These are phyloP conservation scores for Oryza coarctata DNA, from an alignment of 176 grass and related monocot species.

Conservation along the genomic window DNA sequence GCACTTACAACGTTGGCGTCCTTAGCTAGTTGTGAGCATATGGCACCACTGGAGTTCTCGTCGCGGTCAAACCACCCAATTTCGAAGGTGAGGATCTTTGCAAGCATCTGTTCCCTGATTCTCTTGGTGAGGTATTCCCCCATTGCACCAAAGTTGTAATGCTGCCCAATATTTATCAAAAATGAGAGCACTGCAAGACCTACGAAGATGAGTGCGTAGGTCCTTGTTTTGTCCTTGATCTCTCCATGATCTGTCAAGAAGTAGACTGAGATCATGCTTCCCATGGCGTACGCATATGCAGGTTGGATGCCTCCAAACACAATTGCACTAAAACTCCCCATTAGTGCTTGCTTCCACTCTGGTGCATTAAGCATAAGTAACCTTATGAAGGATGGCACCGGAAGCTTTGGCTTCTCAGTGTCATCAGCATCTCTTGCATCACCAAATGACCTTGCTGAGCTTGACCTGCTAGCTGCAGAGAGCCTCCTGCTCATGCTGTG, in stretches of 20 bases:
- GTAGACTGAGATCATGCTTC: constrained; percentile 90
- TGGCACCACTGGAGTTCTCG: constrained; percentile 91
- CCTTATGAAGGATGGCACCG: constrained; percentile 77
- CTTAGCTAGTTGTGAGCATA: constrained; percentile 94
- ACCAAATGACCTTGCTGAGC: constrained; percentile 62
- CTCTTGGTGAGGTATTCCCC: constrained; percentile 98
- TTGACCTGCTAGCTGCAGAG: constrained; percentile 73
- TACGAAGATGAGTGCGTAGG: constrained; percentile 76
- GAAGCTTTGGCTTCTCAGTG: constrained; percentile 36
- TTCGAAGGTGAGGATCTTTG: constrained; percentile 92
- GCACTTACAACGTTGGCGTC: constrained; percentile 81
- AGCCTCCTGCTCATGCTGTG: constrained; percentile 83
- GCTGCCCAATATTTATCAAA: constrained; percentile 85
- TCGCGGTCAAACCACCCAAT: constrained; percentile 93
- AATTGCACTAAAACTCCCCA: constrained; percentile 71
- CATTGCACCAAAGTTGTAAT: constrained; percentile 97
- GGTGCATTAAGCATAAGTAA: constrained; percentile 85
- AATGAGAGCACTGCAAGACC: constrained; percentile 68
- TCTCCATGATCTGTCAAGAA: constrained; percentile 78
- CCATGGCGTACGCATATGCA: constrained; percentile 75
- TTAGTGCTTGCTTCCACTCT: constrained; percentile 77
- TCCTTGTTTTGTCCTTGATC: constrained; percentile 74
- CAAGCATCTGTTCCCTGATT: constrained; percentile 75
- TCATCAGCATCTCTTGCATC: constrained; percentile 39
- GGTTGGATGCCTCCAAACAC: constrained; percentile 92